phyloP scores from a whole-genome alignment of 2,329 filamentous ascomycete species.

The Neurospora sp. region DNA sequence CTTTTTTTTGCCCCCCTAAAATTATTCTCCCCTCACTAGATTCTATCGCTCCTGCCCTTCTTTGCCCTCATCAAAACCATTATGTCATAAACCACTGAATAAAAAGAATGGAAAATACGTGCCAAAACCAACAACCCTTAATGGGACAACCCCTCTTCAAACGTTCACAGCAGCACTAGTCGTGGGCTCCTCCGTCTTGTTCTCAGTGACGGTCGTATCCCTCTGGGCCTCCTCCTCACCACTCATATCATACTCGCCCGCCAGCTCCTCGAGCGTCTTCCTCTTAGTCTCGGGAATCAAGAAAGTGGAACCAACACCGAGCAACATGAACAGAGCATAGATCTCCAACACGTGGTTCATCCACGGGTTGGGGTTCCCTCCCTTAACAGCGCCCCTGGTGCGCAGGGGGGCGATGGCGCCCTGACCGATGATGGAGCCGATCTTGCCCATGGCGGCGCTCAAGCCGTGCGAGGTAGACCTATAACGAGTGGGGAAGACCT shows the following conservation, averaged over 20 bases:
- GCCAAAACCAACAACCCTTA: not conserved
- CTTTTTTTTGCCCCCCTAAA: not conserved
- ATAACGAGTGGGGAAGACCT: slow-evolving; percentile 47
- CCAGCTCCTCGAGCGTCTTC: slow-evolving; percentile 59
- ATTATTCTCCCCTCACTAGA: not conserved
- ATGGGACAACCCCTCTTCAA: not conserved
- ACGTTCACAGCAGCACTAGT: not conserved
- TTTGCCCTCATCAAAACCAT: not conserved
- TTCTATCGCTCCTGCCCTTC: not conserved
- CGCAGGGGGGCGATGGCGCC: slow-evolving; percentile 46
- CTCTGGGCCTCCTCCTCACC: slow-evolving; percentile 9
- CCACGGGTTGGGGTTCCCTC: slow-evolving; percentile 44
- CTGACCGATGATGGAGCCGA: slow-evolving; percentile 47
- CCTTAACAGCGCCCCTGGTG: slow-evolving; percentile 31
- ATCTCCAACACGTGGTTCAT: slow-evolving; percentile 71
- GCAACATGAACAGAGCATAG: slow-evolving; percentile 65
- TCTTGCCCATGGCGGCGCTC: slow-evolving; percentile 43
- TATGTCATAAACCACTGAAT: not conserved
- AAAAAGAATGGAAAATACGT: not conserved
- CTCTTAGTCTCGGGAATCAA: slow-evolving; percentile 67
- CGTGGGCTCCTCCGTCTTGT: not conserved
- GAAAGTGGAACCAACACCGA: slow-evolving; percentile 57
- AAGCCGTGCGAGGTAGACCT: slow-evolving; percentile 48
- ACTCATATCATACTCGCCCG: slow-evolving; percentile 12
- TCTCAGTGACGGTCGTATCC: not conserved